Percentiles rank a stretch among this genome's conserved stretches.
Evolutionary conservation across 176 grass and related monocot species (phyloP).

Genomic region (Rhynchospora tenuis): DNA sequence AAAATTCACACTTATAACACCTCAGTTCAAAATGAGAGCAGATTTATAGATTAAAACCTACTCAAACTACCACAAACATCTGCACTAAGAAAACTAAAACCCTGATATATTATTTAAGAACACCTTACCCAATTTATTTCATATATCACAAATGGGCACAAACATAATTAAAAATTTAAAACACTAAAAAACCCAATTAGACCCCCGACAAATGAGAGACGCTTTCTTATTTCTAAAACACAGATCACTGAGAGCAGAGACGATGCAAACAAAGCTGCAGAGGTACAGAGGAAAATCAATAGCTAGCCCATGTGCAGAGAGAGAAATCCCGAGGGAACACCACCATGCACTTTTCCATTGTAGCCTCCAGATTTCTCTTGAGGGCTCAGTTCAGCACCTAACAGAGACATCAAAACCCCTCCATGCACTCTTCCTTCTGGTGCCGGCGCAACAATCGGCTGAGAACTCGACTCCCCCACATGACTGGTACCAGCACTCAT

Average conservation of each 20-base stretch:
- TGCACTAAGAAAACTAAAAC: not conserved
- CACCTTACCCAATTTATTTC: not conserved
- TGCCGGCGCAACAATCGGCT: not conserved
- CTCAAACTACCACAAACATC: not conserved
- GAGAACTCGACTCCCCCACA: not conserved
- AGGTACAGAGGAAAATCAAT: not conserved
- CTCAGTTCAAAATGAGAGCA: slow-evolving; percentile 11
- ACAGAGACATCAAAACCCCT: slow-evolving; percentile 44
- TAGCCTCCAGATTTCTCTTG: slow-evolving; percentile 4
- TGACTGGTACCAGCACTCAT: slow-evolving; percentile 21
- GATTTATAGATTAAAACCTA: not conserved
- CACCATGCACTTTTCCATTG: slow-evolving; percentile 18
- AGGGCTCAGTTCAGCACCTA: slow-evolving; percentile 24
- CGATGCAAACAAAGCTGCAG: not conserved
- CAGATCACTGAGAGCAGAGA: not conserved
- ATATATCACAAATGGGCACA: slow-evolving; percentile 9
- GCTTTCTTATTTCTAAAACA: not conserved
- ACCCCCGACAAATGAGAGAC: not conserved
- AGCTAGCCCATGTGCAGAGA: slow-evolving; percentile 12
- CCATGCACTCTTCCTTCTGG: slow-evolving; percentile 70
- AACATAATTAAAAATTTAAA: slow-evolving; percentile 1
- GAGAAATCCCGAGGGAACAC: slow-evolving; percentile 15
- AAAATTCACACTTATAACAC: slow-evolving; percentile 6
- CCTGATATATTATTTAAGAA: not conserved
- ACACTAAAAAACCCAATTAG: not conserved